Evolutionary conservation across 169 alveolate species (phyloP).

Genomic region (Eimeria brunetti): DNA sequence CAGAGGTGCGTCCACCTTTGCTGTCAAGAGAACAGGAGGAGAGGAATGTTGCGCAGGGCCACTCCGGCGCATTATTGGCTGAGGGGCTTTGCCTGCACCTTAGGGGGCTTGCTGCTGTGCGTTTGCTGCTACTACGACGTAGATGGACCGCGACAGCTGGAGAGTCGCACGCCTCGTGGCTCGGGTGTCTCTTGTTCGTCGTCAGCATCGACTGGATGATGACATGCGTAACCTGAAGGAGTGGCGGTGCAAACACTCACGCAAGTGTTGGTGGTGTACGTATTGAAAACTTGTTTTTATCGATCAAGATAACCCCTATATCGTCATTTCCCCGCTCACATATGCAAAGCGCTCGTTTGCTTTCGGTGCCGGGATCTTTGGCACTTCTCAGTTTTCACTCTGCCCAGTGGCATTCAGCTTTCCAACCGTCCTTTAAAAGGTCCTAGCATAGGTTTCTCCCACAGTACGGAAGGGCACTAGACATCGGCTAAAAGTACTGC

Average conservation of each 20-base stretch:
- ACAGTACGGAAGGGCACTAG: neutral
- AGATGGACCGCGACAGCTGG: conserved; percentile 89
- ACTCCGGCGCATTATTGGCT: neutral
- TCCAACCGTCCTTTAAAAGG: neutral
- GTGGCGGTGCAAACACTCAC: conserved; percentile 87
- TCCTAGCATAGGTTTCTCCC: neutral
- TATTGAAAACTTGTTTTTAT: conserved; percentile 11
- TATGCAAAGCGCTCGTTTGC: neutral
- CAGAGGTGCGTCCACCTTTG: conserved; percentile 78
- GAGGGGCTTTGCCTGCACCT: neutral
- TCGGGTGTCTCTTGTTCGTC: conserved; percentile 85
- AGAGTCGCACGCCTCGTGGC: conserved; percentile 86
- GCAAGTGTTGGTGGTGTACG: conserved; percentile 86
- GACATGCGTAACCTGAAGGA: conserved; percentile 83
- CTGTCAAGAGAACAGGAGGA: neutral
- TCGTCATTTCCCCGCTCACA: neutral
- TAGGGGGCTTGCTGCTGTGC: neutral
- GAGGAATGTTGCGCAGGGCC: neutral
- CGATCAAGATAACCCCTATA: neutral
- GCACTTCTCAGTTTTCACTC: neutral
- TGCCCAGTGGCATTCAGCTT: neutral
- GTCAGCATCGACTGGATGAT: conserved; percentile 83
- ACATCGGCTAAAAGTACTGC: conserved; percentile 24
- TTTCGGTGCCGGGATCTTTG: neutral
- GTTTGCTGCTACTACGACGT: neutral